Evolutionary conservation across 352 stramenopile genomes (phyloP).

Genomic region (Phytophthora pini): DNA sequence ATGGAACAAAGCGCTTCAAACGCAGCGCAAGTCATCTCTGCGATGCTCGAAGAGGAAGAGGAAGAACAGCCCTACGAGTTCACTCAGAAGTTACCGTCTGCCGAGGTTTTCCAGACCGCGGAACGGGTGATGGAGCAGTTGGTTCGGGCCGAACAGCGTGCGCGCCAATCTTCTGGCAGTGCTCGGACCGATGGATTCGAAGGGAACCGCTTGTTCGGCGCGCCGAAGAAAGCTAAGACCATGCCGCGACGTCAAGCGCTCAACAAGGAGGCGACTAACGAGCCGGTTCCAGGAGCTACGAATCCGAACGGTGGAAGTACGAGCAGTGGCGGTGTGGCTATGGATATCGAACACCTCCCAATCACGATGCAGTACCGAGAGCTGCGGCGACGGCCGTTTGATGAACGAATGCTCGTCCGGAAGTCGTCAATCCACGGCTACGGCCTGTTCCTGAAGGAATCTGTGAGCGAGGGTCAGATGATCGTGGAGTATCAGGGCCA

Average conservation of each 20-base stretch:
- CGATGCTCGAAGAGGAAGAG: conserved; percentile 24
- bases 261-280: conserved; percentile 46
- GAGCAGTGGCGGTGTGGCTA: conserved; percentile 48
- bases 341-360: conserved; percentile 84
- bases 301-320: conserved; percentile 18
- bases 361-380: conserved; percentile 93
- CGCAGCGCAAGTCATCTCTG: conserved; percentile 14
- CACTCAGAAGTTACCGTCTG: conserved; percentile 74
- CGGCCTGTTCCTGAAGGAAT: conserved; percentile 95
- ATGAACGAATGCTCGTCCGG: conserved; percentile 90
- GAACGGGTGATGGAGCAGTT: conserved; percentile 84
- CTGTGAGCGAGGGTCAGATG: conserved; percentile 93
- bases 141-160: conserved; percentile 82
- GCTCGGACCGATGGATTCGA: conserved; percentile 88
- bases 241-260: conserved; percentile 41
- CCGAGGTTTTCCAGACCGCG: conserved; percentile 78
- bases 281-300: conserved; percentile 26
- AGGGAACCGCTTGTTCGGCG: conserved; percentile 56
- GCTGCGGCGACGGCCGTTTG: conserved; percentile 91
- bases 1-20: conserved; percentile 31
- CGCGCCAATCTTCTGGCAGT: conserved; percentile 84
- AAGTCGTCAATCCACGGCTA: conserved; percentile 97
- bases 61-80: conserved; percentile 86
- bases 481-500: conserved; percentile 98
- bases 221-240: conserved; percentile 40